Evolutionary conservation across 805 yeast species (phyloP).

Genomic region (Blastobotrys robertii): DNA sequence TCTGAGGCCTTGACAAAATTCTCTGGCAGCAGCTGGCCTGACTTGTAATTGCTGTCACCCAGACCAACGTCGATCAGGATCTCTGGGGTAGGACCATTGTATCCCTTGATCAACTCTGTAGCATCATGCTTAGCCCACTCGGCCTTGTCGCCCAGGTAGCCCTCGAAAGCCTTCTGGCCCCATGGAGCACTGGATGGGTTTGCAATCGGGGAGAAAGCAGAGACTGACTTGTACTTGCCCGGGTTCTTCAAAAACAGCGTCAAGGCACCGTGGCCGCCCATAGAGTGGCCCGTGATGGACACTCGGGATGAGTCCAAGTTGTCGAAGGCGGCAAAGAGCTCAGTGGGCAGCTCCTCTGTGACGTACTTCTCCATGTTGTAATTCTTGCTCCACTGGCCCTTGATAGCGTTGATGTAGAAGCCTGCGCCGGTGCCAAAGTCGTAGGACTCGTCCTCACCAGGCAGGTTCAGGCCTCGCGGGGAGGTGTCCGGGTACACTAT

Average conservation of each 20-base stretch:
- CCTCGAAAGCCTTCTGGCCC: constrained; percentile 79
- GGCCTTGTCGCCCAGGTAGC: constrained; percentile 59
- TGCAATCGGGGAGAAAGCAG: constrained; percentile 85
- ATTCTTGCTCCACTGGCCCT: constrained; percentile 57
- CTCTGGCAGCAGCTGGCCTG: constrained; percentile 65
- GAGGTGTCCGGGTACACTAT: constrained; percentile 94
- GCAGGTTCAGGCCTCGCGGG: constrained; percentile 72
- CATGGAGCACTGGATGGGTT: constrained; percentile 73
- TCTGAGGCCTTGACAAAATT: constrained; percentile 53
- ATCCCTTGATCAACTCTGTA: constrained; percentile 53
- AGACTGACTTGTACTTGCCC: constrained; percentile 62
- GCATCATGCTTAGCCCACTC: constrained; percentile 80
- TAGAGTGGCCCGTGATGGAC: constrained; percentile 91
- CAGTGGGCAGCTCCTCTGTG: constrained; percentile 56
- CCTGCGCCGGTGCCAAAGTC: constrained; percentile 96
- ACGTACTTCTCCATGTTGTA: constrained; percentile 85
- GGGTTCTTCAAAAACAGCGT: constrained; percentile 59
- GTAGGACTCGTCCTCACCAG: constrained; percentile 76
- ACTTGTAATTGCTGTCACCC: constrained; percentile 59
- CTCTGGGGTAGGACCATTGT: constrained; percentile 42
- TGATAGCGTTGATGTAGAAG: constrained; percentile 79
- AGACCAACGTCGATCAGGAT: constrained; percentile 80
- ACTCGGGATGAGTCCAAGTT: constrained; percentile 48
- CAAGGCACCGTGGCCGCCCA: constrained; percentile 97
- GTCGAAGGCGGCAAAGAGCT: constrained; percentile 33